Evolutionary conservation across 306 rosid species (phyloP).

Genomic region (Chamaecrista fasciculata): DNA sequence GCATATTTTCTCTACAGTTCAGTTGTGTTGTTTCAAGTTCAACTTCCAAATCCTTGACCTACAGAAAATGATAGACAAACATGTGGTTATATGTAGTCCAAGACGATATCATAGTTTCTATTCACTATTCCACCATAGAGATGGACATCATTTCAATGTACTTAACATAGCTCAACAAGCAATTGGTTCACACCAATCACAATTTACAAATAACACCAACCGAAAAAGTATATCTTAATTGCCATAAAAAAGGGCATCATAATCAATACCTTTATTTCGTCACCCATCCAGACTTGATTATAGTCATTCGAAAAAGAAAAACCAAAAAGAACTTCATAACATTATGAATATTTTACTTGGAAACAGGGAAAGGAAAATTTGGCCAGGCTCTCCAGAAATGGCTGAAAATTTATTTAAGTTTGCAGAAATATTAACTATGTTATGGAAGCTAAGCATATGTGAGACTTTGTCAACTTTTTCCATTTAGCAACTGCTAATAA

Average conservation of each 20-base stretch:
- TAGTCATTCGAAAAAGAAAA: neutral
- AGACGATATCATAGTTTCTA: constrained; percentile 1
- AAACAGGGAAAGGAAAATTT: neutral
- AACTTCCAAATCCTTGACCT: constrained; percentile 92
- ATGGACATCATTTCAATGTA: neutral
- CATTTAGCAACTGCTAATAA: neutral
- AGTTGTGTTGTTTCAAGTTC: constrained; percentile 80
- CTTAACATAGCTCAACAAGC: neutral
- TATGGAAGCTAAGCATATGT: neutral
- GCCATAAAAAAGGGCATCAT: neutral
- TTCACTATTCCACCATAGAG: constrained; percentile 18
- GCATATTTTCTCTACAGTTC: constrained; percentile 69
- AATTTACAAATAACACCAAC: neutral
- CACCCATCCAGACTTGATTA: neutral
- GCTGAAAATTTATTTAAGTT: neutral
- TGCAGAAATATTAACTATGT: constrained; percentile 1
- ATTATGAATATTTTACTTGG: neutral
- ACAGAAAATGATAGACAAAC: constrained; percentile 25
- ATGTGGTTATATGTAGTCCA: constrained; percentile 7
- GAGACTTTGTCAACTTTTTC: constrained; percentile 7
- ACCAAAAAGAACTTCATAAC: neutral
- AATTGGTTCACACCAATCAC: constrained; percentile 2
- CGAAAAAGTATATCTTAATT: neutral
- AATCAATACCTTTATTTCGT: neutral
- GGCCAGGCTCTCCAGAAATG: neutral